Conservation (phyloP, 306 rosid species). For the Cicer judaicum region DNA sequence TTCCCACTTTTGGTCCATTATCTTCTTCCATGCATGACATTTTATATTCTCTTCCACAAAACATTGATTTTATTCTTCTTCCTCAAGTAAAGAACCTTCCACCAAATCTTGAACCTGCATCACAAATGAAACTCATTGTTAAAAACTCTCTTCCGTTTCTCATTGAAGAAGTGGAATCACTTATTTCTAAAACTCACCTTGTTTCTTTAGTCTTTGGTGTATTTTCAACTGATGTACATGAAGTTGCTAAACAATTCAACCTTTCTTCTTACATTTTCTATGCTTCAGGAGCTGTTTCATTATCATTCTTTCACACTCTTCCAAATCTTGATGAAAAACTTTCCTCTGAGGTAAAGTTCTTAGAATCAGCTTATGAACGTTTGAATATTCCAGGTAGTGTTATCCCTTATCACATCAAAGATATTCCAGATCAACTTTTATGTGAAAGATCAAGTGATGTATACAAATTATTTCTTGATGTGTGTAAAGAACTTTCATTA, state of each 20-base stretch:
- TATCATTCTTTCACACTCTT: background rate
- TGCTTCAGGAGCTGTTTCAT: background rate
- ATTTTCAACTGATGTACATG: background rate
- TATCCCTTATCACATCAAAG: conserved; percentile 11
- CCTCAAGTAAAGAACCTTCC: conserved; percentile 30
- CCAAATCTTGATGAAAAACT: conserved; percentile 14
- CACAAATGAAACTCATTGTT: background rate
- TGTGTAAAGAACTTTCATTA: background rate
- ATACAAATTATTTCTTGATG: conserved; percentile 13
- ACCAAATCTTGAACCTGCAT: background rate
- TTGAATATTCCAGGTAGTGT: conserved; percentile 3
- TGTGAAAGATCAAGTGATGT: conserved; percentile 14
- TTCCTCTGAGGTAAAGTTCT: background rate
- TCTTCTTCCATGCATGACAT: background rate
- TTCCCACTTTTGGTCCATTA: conserved; percentile 32
- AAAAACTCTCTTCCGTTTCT: conserved; percentile 29
- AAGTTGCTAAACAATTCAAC: conserved; percentile 37
- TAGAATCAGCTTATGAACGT: background rate
- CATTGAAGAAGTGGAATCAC: background rate
- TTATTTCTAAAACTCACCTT: background rate
- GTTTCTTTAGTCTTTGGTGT: background rate
- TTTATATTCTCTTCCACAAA: conserved; percentile 27
- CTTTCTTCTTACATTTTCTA: conserved; percentile 14
- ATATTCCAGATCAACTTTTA: conserved; percentile 14
- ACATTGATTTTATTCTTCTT: conserved; percentile 20